Percentiles rank a stretch among this genome's conserved stretches.
Conservation (phyloP, 1,284 basidiomycete genomes). For the Tremellales sp. region DNA sequence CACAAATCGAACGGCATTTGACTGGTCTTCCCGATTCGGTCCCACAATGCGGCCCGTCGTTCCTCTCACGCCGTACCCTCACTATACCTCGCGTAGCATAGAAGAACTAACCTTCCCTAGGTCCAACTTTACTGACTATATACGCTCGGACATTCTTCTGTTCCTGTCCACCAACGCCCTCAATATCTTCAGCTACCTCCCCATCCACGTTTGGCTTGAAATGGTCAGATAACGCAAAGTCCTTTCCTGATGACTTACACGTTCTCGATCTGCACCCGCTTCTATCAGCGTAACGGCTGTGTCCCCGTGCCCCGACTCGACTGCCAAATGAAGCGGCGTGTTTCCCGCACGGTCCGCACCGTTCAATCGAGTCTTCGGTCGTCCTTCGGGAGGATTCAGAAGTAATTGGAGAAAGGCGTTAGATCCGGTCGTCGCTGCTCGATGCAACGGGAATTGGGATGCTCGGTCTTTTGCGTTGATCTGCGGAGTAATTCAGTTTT, state of each 20-base stretch:
- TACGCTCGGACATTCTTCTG: slow-evolving; percentile 71
- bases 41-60: no score
- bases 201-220: slow-evolving; percentile 70
- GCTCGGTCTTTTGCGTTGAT: slow-evolving; percentile 89
- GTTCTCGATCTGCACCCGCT: slow-evolving; percentile 82
- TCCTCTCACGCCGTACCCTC: no score
- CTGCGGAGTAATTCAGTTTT: slow-evolving; percentile 48
- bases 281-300: slow-evolving; percentile 84
- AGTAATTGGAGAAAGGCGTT: slow-evolving; percentile 77
- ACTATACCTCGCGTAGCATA: no score
- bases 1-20: no score
- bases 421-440: slow-evolving; percentile 90
- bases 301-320: slow-evolving; percentile 89
- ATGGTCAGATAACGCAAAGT: slow-evolving; percentile 11
- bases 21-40: no score
- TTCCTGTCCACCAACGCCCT: slow-evolving; percentile 81
- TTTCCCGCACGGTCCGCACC: slow-evolving; percentile 83
- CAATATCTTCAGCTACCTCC: slow-evolving; percentile 76
- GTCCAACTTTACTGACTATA: slow-evolving; percentile 53
- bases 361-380: slow-evolving; percentile 77
- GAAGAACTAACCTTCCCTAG: slow-evolving; percentile 37
- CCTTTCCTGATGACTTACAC: slow-evolving; percentile 56
- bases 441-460: slow-evolving; percentile 83
- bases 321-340: slow-evolving; percentile 89
- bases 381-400: slow-evolving; percentile 66